Base-by-base conservation (phyloP, 2,329 filamentous ascomycete species). In the Aschersonia sp. region DNA sequence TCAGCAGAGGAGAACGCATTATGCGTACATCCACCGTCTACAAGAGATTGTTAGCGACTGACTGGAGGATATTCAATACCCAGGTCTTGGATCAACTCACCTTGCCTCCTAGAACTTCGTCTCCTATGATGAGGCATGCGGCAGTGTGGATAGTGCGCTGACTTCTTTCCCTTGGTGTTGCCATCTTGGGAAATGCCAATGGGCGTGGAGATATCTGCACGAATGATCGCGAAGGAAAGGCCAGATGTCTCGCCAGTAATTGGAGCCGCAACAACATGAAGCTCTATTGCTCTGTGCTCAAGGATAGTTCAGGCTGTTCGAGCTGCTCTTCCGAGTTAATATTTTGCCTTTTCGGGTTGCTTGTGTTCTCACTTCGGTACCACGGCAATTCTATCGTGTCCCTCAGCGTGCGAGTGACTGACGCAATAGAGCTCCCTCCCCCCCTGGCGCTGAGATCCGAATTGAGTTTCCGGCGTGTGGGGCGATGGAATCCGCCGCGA, bases 31-130 rank as follows among this genome's bases (percentile, higher is more conserved):
- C 67, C 45, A 68, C 64, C 44, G 62, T 64, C 61, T 67, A 10
- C 29, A 42, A 5, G 35, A 7, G 7, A 38, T 20, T 20, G 20
- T 20, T 20, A 20, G 20, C 20, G 20, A 20, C 20, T 20, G 20
- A 20, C 20, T 20, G 20, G 20, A 20, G 20, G 20, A 2, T 1
- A 20, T 20, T 20, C 20, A 20, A 20, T 20, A 20, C 20, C 20
- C 20, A 20, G 2, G 20, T 20, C 12, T 38, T 38, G 35, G 3
- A 12, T 9, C 7, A 38, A 38, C 70, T 53, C 63, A 88, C 89
- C 83, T 97, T 97, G 57, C 92, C 91, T 29, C 89, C 89, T 4
- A 97, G 73, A 4, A 97, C 89, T 65, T 96, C 91, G 67, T 97
- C 91, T n/a, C 91, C 91, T 58, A 98, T 97, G 51, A 98, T 89